These are phyloP conservation scores for Hymenoscyphus fructigenus DNA, from an alignment of 2,329 filamentous ascomycete species.

Conservation along the genomic window DNA sequence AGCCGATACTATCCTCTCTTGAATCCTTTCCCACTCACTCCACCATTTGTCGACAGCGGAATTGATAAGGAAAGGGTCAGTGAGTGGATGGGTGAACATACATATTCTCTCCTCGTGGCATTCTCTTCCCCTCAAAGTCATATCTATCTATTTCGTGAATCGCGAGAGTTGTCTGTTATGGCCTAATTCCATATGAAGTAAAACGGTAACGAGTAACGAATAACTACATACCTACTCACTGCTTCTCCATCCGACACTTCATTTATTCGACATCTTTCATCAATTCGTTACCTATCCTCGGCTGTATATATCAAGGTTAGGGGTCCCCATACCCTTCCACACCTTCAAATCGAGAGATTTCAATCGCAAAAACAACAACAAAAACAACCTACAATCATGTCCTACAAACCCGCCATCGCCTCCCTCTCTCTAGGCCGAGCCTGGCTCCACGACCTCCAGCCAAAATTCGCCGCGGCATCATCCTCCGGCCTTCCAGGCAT, in stretches of 20 bases:
- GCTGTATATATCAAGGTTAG: not conserved
- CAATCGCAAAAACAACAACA: not conserved
- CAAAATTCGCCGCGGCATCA: slow-evolving; percentile 68
- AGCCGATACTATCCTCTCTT: slow-evolving; percentile 6
- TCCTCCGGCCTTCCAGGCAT: slow-evolving; percentile 66
- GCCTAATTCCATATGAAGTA: not conserved
- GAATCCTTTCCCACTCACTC: slow-evolving; percentile 5
- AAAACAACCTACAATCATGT: slow-evolving; percentile 34
- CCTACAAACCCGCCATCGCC: slow-evolving; percentile 66
- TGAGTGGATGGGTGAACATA: not conserved
- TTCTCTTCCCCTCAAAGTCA: not conserved
- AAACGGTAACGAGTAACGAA: not conserved
- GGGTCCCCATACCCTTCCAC: not conserved
- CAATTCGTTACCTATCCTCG: not conserved
- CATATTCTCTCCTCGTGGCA: not conserved
- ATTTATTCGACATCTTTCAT: not conserved
- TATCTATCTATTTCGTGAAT: not conserved
- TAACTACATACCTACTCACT: not conserved
- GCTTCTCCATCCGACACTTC: not conserved
- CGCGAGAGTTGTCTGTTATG: not conserved
- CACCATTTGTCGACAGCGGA: not conserved
- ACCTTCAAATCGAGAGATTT: not conserved
- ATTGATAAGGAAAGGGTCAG: not conserved
- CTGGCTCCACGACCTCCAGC: slow-evolving; percentile 63
- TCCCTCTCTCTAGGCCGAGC: slow-evolving; percentile 77